Conservation (phyloP, 2,329 filamentous ascomycete genomes). For the Sphaceloma murrayae region DNA sequence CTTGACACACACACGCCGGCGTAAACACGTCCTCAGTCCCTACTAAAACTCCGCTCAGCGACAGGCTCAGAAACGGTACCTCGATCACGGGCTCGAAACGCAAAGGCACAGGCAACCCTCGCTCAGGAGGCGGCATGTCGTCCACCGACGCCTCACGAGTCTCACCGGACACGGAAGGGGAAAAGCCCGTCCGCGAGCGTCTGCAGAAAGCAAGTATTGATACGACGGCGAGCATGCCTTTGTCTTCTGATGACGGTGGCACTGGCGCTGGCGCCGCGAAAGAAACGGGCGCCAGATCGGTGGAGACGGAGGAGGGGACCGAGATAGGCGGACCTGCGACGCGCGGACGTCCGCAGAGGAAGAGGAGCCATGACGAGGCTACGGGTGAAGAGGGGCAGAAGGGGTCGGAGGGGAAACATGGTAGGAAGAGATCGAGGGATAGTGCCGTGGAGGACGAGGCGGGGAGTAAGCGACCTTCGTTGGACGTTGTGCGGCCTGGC, state of each 20-base stretch:
- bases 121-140: conserved; percentile 23
- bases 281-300: conserved; percentile 16
- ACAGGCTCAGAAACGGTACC: no score
- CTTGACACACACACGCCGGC: no score
- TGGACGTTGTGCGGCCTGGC: conserved; percentile 2
- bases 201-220: conserved; percentile 53
- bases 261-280: conserved; percentile 17
- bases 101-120: no score
- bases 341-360: conserved; percentile 33
- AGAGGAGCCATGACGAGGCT: conserved; percentile 39
- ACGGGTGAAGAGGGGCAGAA: conserved; percentile 30
- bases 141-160: conserved; percentile 20
- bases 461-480: conserved; percentile 23
- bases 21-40: no score
- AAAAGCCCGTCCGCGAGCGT: conserved; percentile 51
- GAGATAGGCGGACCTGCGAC: conserved; percentile 19
- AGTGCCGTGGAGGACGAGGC: conserved; percentile 30
- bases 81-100: no score
- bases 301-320: neutral
- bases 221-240: conserved; percentile 23
- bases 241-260: neutral
- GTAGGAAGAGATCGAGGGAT: conserved; percentile 40
- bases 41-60: no score
- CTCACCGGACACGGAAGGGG: conserved; percentile 38
- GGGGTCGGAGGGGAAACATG: conserved; percentile 33